Evolutionary conservation across 1,139 yeast species (phyloP), one percentile per base, ranked within the genome.

Genomic region (Candida glucosophila): DNA sequence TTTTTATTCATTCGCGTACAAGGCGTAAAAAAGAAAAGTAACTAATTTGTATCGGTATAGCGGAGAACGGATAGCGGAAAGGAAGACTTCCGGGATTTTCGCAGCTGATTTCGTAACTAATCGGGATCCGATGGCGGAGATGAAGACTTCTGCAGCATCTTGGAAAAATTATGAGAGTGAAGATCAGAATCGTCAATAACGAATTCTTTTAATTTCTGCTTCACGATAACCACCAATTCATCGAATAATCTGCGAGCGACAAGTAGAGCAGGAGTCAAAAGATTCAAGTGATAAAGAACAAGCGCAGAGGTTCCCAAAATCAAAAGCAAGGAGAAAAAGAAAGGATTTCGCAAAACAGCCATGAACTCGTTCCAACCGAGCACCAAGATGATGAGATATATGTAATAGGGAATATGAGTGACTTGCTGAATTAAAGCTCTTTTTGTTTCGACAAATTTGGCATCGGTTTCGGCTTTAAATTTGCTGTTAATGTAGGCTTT

Each of bases 311-410:
- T 85, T 2, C 70, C 72, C 2, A 64, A 21, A 2, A 81, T 37
- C 26, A 86, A 44, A 6, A 73, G 43, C 28, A 78, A 55, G 12
- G 85, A 58, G 42, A 86, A 77, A 40, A 79, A 66, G 14, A 81
- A 45, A 15, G 98, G 98, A 49, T 83, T 88, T 35, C 93, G 69
- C 26, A 90, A 46, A 13, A 90, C 73, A 6, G 93, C 80, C 80
- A 86, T 72, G 41, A 90, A 80, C 60, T 92, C 97, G 52, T 88
- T 88, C 96, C 96, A 90, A 9, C 98, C 98, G 17, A 90, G 61
- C 5, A 82, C 74, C 3, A 80, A 52, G 14, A 90, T 59, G 5
- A 90, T 48, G 13, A 75, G 57, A 52, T 83, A 85, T 33, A 90
- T 72, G 59, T 80, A 92, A 41, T 77, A 62, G 4, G 98, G 98